Base-by-base conservation (phyloP, 1,284 basidiomycete genomes). In the Trichosporon coremiiforme region DNA sequence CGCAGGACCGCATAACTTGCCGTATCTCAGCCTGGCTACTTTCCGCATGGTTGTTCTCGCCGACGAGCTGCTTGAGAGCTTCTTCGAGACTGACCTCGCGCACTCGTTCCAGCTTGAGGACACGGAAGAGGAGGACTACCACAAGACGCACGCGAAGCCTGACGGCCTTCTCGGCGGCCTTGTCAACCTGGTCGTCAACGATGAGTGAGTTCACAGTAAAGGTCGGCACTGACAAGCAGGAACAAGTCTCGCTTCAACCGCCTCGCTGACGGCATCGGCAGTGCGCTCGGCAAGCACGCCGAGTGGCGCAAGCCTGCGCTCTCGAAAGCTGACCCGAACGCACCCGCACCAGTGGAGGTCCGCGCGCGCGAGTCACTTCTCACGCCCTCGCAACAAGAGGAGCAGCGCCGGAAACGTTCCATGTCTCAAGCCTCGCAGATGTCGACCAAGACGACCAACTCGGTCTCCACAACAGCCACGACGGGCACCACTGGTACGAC, bases 41-140 rank as follows among this genome's bases (percentile, higher is more conserved):
- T 98, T 98, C 88, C 90, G 95, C 13, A 98, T 98, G 95, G 95
- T 97, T 57, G 91, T 98, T 4, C 87, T 98, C 8, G 94, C 95
- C 1, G 95, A 98, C 75, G 94, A 97, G 80, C 87, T 98, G 22
- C 87, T 98, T 12, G 95, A 98, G 80, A 91, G 91, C 1, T 98
- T 98, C 86, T 98, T 97, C 79, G 93, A 94, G 76, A 88, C 90
- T 0, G 95, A 97, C 79, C 86, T 98, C 70, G 89, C 92, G 0
- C 88, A 87, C 0, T 94, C 93, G 1, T 98, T 97, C 89, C 87
- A 89, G 74, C 87, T 98, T 25, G 90, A 93, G 71, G 86, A 87
- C 10, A 73, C 74, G 0, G 86, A 92, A 22, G 70, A 89, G 85
- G 62, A 90, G 87, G 83, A 84, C 68, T 84, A 83, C 70, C 83